Percentiles rank a stretch among this genome's conserved stretches.
phyloP scores from a whole-genome alignment of 2,329 filamentous ascomycete genomes.

The Triangularia verruculosa region DNA sequence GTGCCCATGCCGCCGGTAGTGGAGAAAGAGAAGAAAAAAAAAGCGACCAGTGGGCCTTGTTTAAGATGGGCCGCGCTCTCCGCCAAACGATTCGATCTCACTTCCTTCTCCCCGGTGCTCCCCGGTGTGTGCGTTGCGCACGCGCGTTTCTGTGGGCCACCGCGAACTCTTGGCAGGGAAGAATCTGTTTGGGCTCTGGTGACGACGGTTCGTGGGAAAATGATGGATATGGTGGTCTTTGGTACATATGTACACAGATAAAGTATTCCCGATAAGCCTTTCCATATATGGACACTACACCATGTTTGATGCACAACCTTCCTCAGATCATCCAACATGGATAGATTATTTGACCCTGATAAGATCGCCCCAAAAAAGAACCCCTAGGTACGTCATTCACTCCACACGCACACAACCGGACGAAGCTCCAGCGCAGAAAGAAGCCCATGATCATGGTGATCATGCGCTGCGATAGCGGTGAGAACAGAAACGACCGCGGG shows the following conservation, averaged over 20 bases:
- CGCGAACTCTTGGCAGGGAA: too few species aligned
- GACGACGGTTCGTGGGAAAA: too few species aligned
- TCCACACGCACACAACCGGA: not conserved
- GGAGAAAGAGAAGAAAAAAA: not conserved
- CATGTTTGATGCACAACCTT: not conserved
- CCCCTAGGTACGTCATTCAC: not conserved
- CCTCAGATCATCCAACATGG: not conserved
- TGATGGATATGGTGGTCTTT: too few species aligned
- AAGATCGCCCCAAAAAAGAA: not conserved
- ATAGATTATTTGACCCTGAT: not conserved
- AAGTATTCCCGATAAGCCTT: not conserved
- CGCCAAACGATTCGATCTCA: conserved; percentile 24
- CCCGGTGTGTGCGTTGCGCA: too few species aligned
- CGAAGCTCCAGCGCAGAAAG: not conserved
- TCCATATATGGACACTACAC: too few species aligned
- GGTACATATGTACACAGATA: not conserved
- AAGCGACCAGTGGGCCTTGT: conserved; percentile 12
- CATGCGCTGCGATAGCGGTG: not conserved
- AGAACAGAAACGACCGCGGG: not conserved
- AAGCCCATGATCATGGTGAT: not conserved
- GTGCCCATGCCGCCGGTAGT: conserved; percentile 9
- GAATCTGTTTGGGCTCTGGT: too few species aligned
- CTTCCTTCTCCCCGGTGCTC: not conserved
- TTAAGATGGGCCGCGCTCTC: conserved; percentile 22
- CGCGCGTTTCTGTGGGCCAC: not conserved